A percentile compares a stretch with the other conserved stretches of the same genome.
phyloP scores from a whole-genome alignment of 169 alveolate species.

The Babesia gibsoni region DNA sequence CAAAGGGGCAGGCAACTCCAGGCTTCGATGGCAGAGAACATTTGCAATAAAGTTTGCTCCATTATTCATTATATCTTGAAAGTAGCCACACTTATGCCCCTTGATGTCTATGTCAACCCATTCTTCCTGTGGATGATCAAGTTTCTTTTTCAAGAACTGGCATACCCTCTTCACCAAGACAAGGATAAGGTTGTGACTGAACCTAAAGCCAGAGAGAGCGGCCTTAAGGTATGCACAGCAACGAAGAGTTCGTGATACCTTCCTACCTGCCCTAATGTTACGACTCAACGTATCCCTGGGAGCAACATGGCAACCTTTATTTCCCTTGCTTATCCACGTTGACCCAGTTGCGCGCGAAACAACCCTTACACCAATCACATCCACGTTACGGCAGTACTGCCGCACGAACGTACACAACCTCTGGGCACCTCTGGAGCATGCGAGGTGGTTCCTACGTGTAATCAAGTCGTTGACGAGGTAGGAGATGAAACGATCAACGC shows the following conservation, averaged over 20 bases:
- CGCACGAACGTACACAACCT: not conserved
- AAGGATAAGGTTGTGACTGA: not conserved
- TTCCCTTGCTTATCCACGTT: not conserved
- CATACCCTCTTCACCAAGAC: not conserved
- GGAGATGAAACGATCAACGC: conserved; percentile 3
- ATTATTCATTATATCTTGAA: not conserved
- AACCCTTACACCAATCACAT: not conserved
- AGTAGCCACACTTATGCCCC: not conserved
- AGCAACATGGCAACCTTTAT: not conserved
- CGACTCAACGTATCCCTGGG: not conserved
- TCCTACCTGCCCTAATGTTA: not conserved
- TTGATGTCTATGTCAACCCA: conserved; percentile 8
- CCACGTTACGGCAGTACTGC: not conserved
- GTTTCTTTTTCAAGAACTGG: not conserved
- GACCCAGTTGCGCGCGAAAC: not conserved
- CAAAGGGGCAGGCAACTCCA: not conserved
- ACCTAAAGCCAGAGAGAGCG: not conserved
- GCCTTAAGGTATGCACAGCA: conserved; percentile 13
- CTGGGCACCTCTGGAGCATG: not conserved
- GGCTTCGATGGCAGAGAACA: not conserved
- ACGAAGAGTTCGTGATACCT: not conserved
- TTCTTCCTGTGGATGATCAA: not conserved
- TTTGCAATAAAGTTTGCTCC: conserved; percentile 17
- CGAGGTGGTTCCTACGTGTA: no score
- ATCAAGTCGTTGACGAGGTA: not conserved